phyloP scores from a whole-genome alignment of 1,139 yeast species.

The Geotrichum carabidarum region DNA sequence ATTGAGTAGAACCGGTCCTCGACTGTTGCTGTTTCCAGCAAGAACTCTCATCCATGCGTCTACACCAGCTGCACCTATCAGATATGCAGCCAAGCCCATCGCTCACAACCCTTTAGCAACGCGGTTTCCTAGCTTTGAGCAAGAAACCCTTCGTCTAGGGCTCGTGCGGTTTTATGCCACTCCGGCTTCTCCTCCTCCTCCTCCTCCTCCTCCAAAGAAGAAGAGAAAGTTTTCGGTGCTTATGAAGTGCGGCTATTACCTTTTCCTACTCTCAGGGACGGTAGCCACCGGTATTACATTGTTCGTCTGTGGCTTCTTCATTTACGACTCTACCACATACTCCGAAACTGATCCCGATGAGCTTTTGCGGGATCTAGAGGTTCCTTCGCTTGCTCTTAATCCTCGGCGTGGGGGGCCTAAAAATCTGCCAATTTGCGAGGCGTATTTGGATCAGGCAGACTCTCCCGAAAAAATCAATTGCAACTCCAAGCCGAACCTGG shows the following conservation, averaged over 20 bases:
- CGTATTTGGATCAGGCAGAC: constrained; percentile 52
- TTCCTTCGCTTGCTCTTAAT: constrained; percentile 47
- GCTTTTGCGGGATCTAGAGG: constrained; percentile 39
- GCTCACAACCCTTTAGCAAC: not conserved
- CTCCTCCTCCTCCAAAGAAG: not conserved
- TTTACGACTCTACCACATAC: constrained; percentile 60
- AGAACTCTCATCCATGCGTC: not conserved
- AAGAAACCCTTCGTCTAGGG: not conserved
- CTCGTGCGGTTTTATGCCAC: not conserved
- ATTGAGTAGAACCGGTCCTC: not conserved
- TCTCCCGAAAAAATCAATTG: constrained; percentile 40
- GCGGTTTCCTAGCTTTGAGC: not conserved
- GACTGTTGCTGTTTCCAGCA: not conserved
- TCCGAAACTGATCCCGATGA: constrained; percentile 34
- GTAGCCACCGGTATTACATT: constrained; percentile 6
- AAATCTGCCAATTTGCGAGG: constrained; percentile 52
- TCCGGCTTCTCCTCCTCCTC: not conserved
- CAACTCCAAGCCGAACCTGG: constrained; percentile 48
- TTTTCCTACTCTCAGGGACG: constrained; percentile 9
- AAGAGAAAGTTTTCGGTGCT: constrained; percentile 3
- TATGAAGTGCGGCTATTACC: constrained; percentile 4
- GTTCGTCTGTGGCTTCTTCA: constrained; percentile 44
- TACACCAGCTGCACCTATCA: not conserved
- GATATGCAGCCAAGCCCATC: not conserved
- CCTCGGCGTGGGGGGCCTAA: constrained; percentile 65